Evolutionary conservation across 495 filamentous ascomycete species (phyloP).

Genomic region (Lasiosphaeriaceae sp.): DNA sequence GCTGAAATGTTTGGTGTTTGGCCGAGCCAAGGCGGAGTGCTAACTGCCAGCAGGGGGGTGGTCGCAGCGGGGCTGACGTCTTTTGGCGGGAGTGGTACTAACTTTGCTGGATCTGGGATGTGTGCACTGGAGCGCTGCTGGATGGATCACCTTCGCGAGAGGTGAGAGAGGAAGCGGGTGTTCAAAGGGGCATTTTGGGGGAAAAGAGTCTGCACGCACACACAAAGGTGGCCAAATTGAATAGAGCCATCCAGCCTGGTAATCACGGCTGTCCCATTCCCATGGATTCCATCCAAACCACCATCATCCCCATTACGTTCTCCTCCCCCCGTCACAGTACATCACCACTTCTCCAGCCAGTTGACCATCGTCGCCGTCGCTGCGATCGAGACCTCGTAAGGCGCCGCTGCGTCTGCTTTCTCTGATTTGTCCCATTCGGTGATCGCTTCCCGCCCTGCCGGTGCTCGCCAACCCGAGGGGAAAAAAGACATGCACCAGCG

Average conservation of each 20-base stretch:
- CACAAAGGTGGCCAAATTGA: constrained; percentile 33
- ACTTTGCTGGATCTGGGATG: constrained; percentile 27
- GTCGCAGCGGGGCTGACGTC: constrained; percentile 26
- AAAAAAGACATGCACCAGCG: not conserved
- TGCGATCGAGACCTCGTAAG: constrained; percentile 8
- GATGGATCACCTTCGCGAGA: constrained; percentile 38
- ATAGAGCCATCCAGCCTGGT: constrained; percentile 24
- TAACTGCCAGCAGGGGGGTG: constrained; percentile 17
- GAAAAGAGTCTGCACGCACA: constrained; percentile 32
- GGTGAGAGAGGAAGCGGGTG: constrained; percentile 31
- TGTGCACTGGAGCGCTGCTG: constrained; percentile 19
- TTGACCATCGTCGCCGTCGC: constrained; percentile 27
- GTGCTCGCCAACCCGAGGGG: not conserved
- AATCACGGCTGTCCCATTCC: constrained; percentile 15
- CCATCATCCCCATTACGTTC: constrained; percentile 10
- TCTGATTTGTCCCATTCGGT: constrained; percentile 17
- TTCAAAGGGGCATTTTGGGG: constrained; percentile 33
- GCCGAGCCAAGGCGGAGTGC: not conserved
- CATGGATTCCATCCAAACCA: constrained; percentile 24
- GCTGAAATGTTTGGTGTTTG: not conserved
- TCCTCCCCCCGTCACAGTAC: constrained; percentile 7
- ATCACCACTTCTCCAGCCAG: constrained; percentile 21
- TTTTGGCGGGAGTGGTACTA: constrained; percentile 20
- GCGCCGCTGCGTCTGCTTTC: constrained; percentile 3
- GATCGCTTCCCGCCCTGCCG: constrained; percentile 11